Evolutionary conservation across 148 eudicot genomes (phyloP), one percentile per base, ranked within the genome.

Genomic region (Pharnaceum exiguum): DNA sequence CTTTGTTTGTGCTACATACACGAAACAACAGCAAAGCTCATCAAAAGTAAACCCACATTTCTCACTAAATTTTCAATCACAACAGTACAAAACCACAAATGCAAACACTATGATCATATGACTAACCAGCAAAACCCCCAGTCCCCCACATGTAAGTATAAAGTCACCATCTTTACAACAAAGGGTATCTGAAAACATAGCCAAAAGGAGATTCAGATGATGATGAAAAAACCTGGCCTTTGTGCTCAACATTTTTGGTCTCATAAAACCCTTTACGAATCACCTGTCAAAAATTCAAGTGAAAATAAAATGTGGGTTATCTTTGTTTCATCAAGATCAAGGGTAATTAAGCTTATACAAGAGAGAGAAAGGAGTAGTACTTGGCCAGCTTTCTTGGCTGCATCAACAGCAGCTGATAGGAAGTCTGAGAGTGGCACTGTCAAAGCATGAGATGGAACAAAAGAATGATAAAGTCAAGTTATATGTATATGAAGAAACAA

Each of bases 211-310:
- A n/a, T n/a, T n/a, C n/a, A n/a, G n/a, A n/a, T n/a, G n/a, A n/a
- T n/a, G n/a, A n/a, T n/a, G n/a, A n/a, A n/a, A n/a, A 8, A 35
- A 89, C 96, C 87, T 44, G 57, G 79, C 96, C 94, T 75, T 85
- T 89, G 75, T 89, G 96, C 80, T 85, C 96, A 64, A 89, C 94
- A 60, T 71, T 66, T 76, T 89, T 89, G 38, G 82, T 80, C 77
- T 76, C 50, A 40, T 85, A 75, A 60, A 89, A 89, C 5, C 82
- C 94, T 18, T 74, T 69, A 1, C 79, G 82, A 68, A 89, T 85
- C 25, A 81, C 63, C 96, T 87, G 74, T 50, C 39, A 71, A 40
- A n/a, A n/a, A n/a, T n/a, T 33, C 25, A 5, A 31, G 30, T 16
- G 22, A 17, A 42, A 24, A 18, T 37, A 18, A 39, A 24, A 24